phyloP scores from a whole-genome alignment of 1,284 basidiomycete species.

The Singerocomus rubriflavus region DNA sequence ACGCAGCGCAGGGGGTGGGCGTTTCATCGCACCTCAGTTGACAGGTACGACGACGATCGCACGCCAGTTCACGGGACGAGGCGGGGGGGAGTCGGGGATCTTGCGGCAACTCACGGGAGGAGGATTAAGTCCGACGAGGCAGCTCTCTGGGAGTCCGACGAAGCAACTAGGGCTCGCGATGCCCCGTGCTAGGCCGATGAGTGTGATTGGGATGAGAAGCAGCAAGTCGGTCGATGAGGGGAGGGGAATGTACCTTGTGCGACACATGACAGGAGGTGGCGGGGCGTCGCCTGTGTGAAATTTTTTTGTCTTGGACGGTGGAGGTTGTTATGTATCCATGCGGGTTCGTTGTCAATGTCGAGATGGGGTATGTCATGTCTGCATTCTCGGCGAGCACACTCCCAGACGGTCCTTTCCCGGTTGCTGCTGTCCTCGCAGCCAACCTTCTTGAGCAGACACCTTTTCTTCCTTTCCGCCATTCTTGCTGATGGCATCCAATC shows the following conservation, averaged over 20 bases:
- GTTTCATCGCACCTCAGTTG: conserved; percentile 46
- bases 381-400: no score
- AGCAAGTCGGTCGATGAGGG: conserved; percentile 59
- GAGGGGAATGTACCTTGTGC: conserved; percentile 61
- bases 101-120: conserved; percentile 64
- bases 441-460: conserved; percentile 6
- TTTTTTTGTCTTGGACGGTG: neutral
- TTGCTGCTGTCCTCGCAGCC: no score
- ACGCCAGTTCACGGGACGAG: conserved; percentile 68
- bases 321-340: neutral
- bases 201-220: conserved; percentile 57
- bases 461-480: conserved; percentile 16
- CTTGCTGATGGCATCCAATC: conserved; percentile 21
- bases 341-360: no score
- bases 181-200: conserved; percentile 54
- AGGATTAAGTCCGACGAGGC: conserved; percentile 58
- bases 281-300: conserved; percentile 26
- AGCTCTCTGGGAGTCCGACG: conserved; percentile 50
- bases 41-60: conserved; percentile 72
- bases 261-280: conserved; percentile 65
- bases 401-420: no score
- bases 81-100: conserved; percentile 44
- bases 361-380: no score
- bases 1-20: conserved; percentile 32
- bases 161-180: conserved; percentile 46